Conservation (phyloP, 2,329 filamentous ascomycete species). For the Alternaria brassicae region DNA sequence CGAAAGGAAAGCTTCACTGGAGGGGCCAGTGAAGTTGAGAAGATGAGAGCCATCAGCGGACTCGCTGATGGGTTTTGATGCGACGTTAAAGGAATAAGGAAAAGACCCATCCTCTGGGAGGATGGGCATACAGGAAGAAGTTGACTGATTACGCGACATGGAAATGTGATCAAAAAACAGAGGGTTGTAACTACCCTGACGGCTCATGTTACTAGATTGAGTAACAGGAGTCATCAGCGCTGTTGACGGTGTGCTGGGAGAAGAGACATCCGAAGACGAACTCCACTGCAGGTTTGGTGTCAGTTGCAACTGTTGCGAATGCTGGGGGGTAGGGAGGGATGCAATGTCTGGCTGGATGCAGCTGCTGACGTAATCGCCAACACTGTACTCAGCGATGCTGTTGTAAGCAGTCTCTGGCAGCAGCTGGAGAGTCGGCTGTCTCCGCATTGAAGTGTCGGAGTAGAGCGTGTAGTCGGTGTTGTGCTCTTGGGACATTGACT, state of each 20-base stretch:
- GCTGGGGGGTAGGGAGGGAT: constrained; percentile 29
- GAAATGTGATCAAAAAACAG: constrained; percentile 52
- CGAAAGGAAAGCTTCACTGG: constrained; percentile 49
- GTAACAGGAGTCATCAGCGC: constrained; percentile 50
- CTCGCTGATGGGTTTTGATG: constrained; percentile 45
- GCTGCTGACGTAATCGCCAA: constrained; percentile 46
- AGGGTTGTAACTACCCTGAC: constrained; percentile 54
- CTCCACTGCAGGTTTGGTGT: constrained; percentile 44
- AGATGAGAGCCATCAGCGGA: constrained; percentile 43
- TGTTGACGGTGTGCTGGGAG: constrained; percentile 48
- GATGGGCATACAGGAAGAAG: constrained; percentile 48
- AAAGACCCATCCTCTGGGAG: constrained; percentile 45
- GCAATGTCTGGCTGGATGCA: constrained; percentile 37
- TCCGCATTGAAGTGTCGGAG: constrained; percentile 32
- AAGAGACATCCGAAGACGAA: constrained; percentile 43
- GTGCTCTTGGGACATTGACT: constrained; percentile 28
- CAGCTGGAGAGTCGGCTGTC: constrained; percentile 32
- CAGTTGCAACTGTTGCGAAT: constrained; percentile 39
- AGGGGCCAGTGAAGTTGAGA: constrained; percentile 43
- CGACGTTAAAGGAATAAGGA: constrained; percentile 45
- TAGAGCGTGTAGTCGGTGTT: constrained; percentile 44
- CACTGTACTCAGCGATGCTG: constrained; percentile 46
- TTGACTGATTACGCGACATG: constrained; percentile 56
- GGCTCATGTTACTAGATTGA: constrained; percentile 54
- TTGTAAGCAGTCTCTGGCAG: constrained; percentile 31